Evolutionary conservation across 257 asterid genomes (phyloP).

Genomic region (Scutellaria baicalensis): DNA sequence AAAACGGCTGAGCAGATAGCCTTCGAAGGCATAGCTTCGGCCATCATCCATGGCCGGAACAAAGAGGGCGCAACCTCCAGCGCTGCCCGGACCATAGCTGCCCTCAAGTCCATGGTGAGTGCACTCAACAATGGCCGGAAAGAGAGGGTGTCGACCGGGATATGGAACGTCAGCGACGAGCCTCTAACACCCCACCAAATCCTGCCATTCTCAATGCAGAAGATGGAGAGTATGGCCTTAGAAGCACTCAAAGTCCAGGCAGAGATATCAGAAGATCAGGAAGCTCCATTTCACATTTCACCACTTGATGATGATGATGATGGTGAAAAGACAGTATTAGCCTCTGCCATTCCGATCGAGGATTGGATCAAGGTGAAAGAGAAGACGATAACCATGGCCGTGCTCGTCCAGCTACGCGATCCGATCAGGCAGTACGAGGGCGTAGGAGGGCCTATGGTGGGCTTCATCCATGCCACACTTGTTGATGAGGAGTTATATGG

Average conservation of each 20-base stretch:
- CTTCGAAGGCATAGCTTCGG: constrained; percentile 88
- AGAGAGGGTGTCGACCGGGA: constrained; percentile 65
- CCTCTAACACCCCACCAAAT: constrained; percentile 52
- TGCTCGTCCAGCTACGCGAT: constrained; percentile 71
- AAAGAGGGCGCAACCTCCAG: constrained; percentile 80
- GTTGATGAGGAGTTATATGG: constrained; percentile 20
- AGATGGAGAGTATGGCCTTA: constrained; percentile 64
- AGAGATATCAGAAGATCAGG: constrained; percentile 57
- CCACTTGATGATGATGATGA: constrained; percentile 33
- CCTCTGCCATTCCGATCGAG: constrained; percentile 57
- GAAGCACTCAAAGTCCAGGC: constrained; percentile 79
- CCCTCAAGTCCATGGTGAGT: constrained; percentile 61
- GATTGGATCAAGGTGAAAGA: constrained; percentile 40
- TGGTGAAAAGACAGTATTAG: constrained; percentile 27
- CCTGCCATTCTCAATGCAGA: constrained; percentile 63
- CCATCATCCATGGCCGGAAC: constrained; percentile 72
- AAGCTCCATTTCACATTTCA: constrained; percentile 73
- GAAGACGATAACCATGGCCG: constrained; percentile 26
- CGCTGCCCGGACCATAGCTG: constrained; percentile 66
- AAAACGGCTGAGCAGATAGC: constrained; percentile 94
- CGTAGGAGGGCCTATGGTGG: constrained; percentile 86
- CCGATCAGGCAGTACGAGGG: constrained; percentile 84
- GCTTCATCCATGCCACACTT: constrained; percentile 38
- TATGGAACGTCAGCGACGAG: constrained; percentile 68
- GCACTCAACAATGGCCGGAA: constrained; percentile 56